Evolutionary conservation across 164 flowering plant genomes (phyloP), one percentile per base, ranked within the genome.

Genomic region (Warburgia ugandensis): DNA sequence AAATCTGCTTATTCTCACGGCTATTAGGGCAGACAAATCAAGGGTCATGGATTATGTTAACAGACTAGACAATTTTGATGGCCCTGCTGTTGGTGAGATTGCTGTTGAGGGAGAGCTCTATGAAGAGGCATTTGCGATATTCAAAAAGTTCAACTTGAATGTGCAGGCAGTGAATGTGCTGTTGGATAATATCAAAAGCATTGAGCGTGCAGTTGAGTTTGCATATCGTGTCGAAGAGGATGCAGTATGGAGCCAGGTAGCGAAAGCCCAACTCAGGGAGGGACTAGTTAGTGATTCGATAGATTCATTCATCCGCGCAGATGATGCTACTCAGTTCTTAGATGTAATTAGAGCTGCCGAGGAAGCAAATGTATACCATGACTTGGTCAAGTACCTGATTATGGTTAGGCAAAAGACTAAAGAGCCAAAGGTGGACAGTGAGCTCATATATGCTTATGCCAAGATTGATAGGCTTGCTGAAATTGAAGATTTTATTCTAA

Each of bases 181-280:
- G 20, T 55, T 94, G 71, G 99, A 89, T 62, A 84, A 94, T 44
- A 77, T 94, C 49, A 78, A 60, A 54, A 86, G 84, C 74, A 86
- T 94, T 50, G 92, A 86, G 9, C 75, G 95, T 21, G 96, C 99
- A 48, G 99, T 86, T 58, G 99, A 94, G 70, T 94, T 94, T 81
- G 99, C 99, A 16, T 89, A 79, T 73, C 82, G 99, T 48, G 99
- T 94, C 56, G 99, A 94, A 68, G 99, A 94, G 64, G 99, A 94
- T 78, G 88, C 95, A 59, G 99, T 94, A 62, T 94, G 99, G 99
- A 94, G 96, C 68, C 97, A 89, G 74, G 99, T 94, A 33, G 99
- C 88, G 5, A 94, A 89, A 62, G 99, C 99, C 65, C 99, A 94
- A 62, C 83, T 94, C 26, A 67, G 95, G 66, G 95, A 80, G 48